Percentiles rank a stretch among this genome's conserved stretches.
Conservation (phyloP, 768 basidiomycete species). For the Boletellus ananiceps region DNA sequence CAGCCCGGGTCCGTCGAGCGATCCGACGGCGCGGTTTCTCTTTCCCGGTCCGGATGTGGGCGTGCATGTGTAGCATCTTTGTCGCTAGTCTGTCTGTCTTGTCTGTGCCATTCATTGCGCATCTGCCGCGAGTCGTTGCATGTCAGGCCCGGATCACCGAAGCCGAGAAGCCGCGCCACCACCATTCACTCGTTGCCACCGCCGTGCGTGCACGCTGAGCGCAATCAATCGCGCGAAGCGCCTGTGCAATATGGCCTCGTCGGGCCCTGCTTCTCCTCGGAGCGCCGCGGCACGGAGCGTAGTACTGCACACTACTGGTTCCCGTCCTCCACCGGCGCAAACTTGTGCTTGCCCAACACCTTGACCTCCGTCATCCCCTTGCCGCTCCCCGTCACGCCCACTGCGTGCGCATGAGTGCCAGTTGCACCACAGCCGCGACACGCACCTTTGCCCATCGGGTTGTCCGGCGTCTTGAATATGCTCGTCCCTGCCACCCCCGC, state of each 20-base stretch:
- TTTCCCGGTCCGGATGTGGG: conserved; percentile 9
- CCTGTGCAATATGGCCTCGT: conserved; percentile 18
- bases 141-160: too few relatives aligned
- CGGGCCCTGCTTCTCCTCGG: conserved; percentile 1
- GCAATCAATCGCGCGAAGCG: conserved; percentile 28
- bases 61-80: too few relatives aligned
- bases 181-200: too few relatives aligned
- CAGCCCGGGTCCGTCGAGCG: conserved; percentile 17
- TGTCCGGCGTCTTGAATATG: conserved; percentile 93
- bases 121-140: too few relatives aligned
- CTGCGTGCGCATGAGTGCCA: conserved; percentile 32
- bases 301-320: conserved; percentile 12
- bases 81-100: too few relatives aligned
- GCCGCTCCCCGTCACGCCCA: conserved; percentile 88
- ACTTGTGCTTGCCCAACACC: conserved; percentile 73
- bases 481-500: conserved; percentile 85
- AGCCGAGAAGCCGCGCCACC: too few relatives aligned
- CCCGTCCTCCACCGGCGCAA: conserved; percentile 47
- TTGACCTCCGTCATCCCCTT: conserved; percentile 82
- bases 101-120: too few relatives aligned
- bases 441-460: conserved; percentile 80
- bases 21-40: conserved; percentile 12
- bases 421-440: conserved; percentile 16
- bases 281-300: too few relatives aligned
- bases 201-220: not conserved